Evolutionary conservation across 2,329 filamentous ascomycete genomes (phyloP).

Genomic region (Neodidymelliopsis sp.): DNA sequence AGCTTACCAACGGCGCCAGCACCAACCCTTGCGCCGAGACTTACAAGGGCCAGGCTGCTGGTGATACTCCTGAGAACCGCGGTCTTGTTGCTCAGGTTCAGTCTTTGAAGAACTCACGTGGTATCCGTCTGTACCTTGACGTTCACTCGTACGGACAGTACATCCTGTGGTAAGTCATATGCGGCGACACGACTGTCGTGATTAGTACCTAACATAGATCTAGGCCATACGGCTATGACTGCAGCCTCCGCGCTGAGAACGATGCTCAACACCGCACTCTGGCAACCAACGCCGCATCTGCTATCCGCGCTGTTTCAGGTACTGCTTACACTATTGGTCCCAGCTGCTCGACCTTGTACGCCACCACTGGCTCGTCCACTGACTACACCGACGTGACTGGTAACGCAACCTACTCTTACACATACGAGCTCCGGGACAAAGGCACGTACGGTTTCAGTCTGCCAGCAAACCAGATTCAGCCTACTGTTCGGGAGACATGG

Average conservation of each 20-base stretch:
- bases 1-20: conserved; percentile 43
- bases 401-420: conserved; percentile 55
- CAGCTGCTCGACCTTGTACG: conserved; percentile 67
- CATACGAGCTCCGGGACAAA: conserved; percentile 59
- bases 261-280: conserved; percentile 59
- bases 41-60: conserved; percentile 44
- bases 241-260: conserved; percentile 56
- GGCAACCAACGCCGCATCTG: conserved; percentile 57
- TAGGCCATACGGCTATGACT: conserved; percentile 66
- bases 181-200: neutral
- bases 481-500: conserved; percentile 57
- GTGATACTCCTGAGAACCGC: conserved; percentile 45
- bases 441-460: conserved; percentile 58
- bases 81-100: conserved; percentile 54
- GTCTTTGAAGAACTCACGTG: conserved; percentile 52
- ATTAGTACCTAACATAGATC: conserved; percentile 38
- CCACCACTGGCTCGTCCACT: conserved; percentile 56
- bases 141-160: conserved; percentile 55
- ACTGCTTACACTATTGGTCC: conserved; percentile 55
- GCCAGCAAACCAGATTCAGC: conserved; percentile 58
- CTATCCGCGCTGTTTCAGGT: conserved; percentile 63
- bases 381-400: conserved; percentile 55
- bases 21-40: conserved; percentile 49
- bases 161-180: conserved; percentile 33
- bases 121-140: conserved; percentile 69